Conservation (phyloP, 352 stramenopile genomes). For the Phytophthora multivora region DNA sequence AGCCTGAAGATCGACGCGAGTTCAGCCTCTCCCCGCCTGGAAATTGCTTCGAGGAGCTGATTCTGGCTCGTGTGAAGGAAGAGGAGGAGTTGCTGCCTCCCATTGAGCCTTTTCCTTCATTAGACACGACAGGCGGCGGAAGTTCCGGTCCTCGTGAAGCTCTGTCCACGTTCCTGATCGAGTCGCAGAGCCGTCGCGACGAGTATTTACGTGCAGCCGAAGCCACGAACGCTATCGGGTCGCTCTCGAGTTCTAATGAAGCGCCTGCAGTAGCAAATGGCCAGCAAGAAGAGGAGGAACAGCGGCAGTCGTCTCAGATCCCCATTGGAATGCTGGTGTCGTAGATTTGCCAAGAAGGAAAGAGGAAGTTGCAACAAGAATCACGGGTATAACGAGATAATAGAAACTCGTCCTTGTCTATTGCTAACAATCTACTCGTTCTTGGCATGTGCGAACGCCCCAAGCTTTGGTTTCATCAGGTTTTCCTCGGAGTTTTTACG, state of each 20-base stretch:
- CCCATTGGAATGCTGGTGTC: slow-evolving; percentile 76
- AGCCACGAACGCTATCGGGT: slow-evolving; percentile 29
- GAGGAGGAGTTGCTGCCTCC: slow-evolving; percentile 41
- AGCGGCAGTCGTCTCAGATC: slow-evolving; percentile 48
- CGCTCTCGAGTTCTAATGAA: neutral
- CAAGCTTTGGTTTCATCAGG: slow-evolving; percentile 44
- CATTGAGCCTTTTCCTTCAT: slow-evolving; percentile 16
- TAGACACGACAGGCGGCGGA: neutral
- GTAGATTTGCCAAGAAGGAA: slow-evolving; percentile 36
- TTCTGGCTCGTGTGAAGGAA: slow-evolving; percentile 43
- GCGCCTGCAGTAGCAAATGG: slow-evolving; percentile 8
- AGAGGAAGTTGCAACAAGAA: slow-evolving; percentile 11
- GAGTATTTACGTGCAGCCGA: slow-evolving; percentile 49
- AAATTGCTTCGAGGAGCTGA: slow-evolving; percentile 62
- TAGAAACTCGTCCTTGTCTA: slow-evolving; percentile 26
- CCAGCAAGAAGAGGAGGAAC: slow-evolving; percentile 6
- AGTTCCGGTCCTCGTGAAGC: slow-evolving; percentile 18
- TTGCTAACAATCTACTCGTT: slow-evolving; percentile 41
- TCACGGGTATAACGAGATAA: slow-evolving; percentile 10
- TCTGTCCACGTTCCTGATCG: slow-evolving; percentile 32
- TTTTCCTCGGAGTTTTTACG: slow-evolving; percentile 74
- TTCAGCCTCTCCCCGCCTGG: slow-evolving; percentile 65
- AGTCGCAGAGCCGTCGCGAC: slow-evolving; percentile 46
- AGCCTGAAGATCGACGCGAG: slow-evolving; percentile 58
- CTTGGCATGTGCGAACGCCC: slow-evolving; percentile 68